Evolutionary conservation across 495 filamentous ascomycete species (phyloP), one percentile per base, ranked within the genome.

Genomic region (Saxispiralis lemnorum): DNA sequence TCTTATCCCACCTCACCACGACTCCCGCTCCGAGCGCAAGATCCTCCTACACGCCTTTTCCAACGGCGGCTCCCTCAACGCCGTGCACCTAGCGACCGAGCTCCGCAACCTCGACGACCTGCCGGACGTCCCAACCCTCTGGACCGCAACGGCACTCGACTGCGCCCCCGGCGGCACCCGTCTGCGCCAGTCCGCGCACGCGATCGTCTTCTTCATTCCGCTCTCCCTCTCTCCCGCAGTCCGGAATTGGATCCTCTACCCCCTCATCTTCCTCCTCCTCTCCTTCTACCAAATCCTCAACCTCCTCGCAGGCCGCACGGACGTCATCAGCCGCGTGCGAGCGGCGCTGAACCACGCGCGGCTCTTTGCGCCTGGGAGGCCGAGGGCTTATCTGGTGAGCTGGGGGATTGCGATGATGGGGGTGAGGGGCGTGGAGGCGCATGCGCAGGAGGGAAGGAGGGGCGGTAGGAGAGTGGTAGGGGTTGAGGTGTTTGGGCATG

Each of bases 301-400:
- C 10, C 10, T 6, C 2, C 18, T 30, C 10, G 2, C 16, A 4
- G 38, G 38, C 12, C 38, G 13, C 2, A 20, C 24, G 16, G 38
- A 40, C 13, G 19, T 17, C 13, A 31, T 40, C 7, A 28, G 18
- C 12, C 10, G 19, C 6, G 14, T 40, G n/a, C 38, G 38, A 6
- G 18, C 10, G 2, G 19, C 32, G 31, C 35, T 58, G n/a, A 51
- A 48, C 17, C 40, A 58, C 38, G 11, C 43, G 16, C 24, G n/a
- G 6, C 3, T 55, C 3, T 53, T 55, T 20, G 19, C 32, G 15
- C 15, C 11, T 11, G 14, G 16, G 21, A 34, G 38, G 21, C 49
- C 55, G 1, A 45, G 55, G 28, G 38, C 47, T 38, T 60, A 60
- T 44, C 36, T 54, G 39, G 58, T 58, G 32, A 52, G 47, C 16